A percentile compares a stretch with the other conserved stretches of the same genome.
Evolutionary conservation across 345 rosid genomes (phyloP).

Genomic region (Moricandia arvensis): DNA sequence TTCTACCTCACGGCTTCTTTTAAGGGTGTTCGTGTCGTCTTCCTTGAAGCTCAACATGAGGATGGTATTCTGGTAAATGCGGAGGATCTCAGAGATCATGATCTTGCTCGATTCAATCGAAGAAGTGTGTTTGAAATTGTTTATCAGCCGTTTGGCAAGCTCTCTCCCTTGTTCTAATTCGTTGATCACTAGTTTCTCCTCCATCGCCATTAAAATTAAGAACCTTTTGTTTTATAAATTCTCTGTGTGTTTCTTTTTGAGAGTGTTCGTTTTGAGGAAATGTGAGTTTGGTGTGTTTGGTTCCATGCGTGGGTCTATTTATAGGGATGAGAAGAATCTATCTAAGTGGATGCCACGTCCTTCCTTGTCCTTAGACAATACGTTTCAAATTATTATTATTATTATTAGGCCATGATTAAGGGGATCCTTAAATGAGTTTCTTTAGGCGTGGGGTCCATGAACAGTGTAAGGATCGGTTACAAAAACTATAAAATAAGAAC

Average conservation of each 20-base stretch:
- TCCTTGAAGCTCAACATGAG: conserved; percentile 43
- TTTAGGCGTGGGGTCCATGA: too few relatives aligned
- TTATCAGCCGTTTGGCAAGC: conserved; percentile 49
- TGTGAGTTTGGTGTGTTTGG: conserved; percentile 18
- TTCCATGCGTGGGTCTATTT: neutral
- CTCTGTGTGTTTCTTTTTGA: neutral
- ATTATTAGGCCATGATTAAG: too few relatives aligned
- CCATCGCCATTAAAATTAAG: conserved; percentile 37
- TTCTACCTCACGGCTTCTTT: conserved; percentile 34
- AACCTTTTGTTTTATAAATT: neutral
- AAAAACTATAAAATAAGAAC: too few relatives aligned
- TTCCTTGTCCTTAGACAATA: neutral
- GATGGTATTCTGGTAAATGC: conserved; percentile 67
- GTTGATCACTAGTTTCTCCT: conserved; percentile 45
- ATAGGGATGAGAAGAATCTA: conserved; percentile 9
- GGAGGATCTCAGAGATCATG: conserved; percentile 52
- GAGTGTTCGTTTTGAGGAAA: conserved; percentile 27
- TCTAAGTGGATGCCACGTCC: neutral
- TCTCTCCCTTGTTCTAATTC: conserved; percentile 65
- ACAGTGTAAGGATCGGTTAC: too few relatives aligned
- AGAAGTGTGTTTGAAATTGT: conserved; percentile 45
- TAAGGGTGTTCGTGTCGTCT: conserved; percentile 28
- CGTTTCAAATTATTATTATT: neutral
- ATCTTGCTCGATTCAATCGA: conserved; percentile 42
- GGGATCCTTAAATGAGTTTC: too few relatives aligned